These are phyloP conservation scores for Scedosporium dehoogii DNA, from an alignment of 2,329 filamentous ascomycete species.

Conservation along the genomic window DNA sequence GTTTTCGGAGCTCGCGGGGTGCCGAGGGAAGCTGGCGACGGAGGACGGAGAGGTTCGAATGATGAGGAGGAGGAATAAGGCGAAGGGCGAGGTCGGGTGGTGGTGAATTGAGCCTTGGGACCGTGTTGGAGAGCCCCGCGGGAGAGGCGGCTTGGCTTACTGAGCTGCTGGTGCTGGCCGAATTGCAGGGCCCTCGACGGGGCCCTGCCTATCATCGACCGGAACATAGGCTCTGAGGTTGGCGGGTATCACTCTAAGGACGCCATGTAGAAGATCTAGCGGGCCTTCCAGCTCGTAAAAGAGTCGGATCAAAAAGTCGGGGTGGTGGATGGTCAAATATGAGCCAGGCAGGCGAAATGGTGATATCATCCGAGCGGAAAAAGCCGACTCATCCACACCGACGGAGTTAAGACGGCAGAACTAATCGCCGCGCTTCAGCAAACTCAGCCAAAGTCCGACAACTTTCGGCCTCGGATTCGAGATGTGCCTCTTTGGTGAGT, in stretches of 20 bases:
- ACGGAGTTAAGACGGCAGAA: neutral
- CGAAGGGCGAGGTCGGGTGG: conserved; percentile 9
- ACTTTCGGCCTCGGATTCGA: neutral
- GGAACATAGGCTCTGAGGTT: neutral
- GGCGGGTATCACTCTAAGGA: neutral
- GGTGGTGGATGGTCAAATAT: neutral
- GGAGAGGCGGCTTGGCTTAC: neutral
- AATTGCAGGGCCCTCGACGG: neutral
- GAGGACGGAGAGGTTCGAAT: conserved; percentile 62
- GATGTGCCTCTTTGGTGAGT: too few relatives aligned
- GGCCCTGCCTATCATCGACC: neutral
- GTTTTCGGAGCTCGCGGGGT: conserved; percentile 59
- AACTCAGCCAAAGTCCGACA: neutral
- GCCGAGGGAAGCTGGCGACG: conserved; percentile 69
- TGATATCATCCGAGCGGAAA: neutral
- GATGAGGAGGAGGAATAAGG: conserved; percentile 21
- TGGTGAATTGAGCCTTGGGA: neutral
- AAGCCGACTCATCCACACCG: neutral
- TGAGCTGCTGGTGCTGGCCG: neutral
- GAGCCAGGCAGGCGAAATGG: neutral
- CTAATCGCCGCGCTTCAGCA: neutral
- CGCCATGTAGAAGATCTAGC: neutral
- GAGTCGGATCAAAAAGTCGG: neutral
- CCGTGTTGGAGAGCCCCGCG: neutral
- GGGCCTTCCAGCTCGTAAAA: neutral